Conservation (phyloP, 2,329 filamentous ascomycete species). For the Lomentospora prolificans region DNA sequence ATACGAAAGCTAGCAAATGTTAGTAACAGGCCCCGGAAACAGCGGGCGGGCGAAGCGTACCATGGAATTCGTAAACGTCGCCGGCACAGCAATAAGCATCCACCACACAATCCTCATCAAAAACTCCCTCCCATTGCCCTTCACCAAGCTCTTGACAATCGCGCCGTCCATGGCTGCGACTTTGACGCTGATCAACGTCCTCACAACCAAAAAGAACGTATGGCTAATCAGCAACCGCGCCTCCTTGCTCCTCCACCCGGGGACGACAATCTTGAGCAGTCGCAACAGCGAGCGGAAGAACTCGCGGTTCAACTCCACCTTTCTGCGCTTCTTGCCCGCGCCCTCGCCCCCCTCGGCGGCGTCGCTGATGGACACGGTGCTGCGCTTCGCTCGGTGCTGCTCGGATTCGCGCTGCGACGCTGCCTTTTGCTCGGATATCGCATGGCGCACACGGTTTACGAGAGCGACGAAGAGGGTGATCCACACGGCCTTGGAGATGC, state of each 20-base stretch:
- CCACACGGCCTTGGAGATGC: constrained; percentile 76
- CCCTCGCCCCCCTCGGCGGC: constrained; percentile 14
- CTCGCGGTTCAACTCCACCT: constrained; percentile 86
- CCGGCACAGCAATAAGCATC: constrained; percentile 94
- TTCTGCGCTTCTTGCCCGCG: constrained; percentile 46
- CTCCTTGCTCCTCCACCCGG: constrained; percentile 84
- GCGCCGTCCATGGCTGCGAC: constrained; percentile 93
- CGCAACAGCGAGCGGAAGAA: constrained; percentile 65
- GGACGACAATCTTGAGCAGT: constrained; percentile 78
- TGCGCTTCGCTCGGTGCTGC: constrained; percentile 36
- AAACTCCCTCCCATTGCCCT: constrained; percentile 86
- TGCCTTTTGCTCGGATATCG: constrained; percentile 86
- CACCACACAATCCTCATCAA: constrained; percentile 85
- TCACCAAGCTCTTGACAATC: constrained; percentile 84
- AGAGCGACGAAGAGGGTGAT: constrained; percentile 72
- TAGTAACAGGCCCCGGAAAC: constrained; percentile 6
- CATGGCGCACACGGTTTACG: constrained; percentile 79
- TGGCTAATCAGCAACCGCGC: constrained; percentile 78
- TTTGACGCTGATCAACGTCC: constrained; percentile 88
- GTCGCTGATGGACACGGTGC: constrained; percentile 33
- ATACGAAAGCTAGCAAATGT: constrained; percentile 93
- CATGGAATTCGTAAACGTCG: constrained; percentile 98
- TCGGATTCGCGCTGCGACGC: constrained; percentile 61
- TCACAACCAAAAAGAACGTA: constrained; percentile 80
- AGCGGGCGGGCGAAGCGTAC: constrained; percentile 36